These are phyloP conservation scores for Pichia sp. DNA, from an alignment of 1,139 yeast genomes.

Conservation along the genomic window DNA sequence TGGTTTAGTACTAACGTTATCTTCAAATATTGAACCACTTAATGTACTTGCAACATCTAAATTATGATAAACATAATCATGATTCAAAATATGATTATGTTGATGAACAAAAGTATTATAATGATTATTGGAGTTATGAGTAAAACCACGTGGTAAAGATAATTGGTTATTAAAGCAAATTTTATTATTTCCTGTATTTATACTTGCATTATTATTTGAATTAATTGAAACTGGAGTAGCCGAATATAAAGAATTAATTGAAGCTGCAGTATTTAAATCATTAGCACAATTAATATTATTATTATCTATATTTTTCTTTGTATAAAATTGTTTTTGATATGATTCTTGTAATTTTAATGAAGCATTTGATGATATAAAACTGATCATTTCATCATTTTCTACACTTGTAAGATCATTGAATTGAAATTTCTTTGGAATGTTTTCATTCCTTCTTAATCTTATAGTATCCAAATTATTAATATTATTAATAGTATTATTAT, in stretches of 20 bases:
- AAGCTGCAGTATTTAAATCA: conserved; percentile 2
- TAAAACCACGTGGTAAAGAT: too few species aligned
- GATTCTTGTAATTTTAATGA: conserved; percentile 7
- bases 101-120: background rate
- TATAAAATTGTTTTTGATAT: conserved; percentile 9
- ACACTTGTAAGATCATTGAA: conserved; percentile 5
- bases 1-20: conserved; percentile 13
- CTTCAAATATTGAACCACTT: conserved; percentile 11
- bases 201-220: background rate
- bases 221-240: conserved; percentile 1
- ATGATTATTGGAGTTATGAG: background rate
- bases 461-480: background rate
- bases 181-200: background rate
- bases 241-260: conserved; percentile 10
- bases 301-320: background rate
- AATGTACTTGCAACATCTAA: conserved; percentile 8
- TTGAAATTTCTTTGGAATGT: background rate
- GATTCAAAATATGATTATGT: background rate
- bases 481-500: background rate
- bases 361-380: conserved; percentile 8
- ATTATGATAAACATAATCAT: background rate
- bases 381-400: conserved; percentile 10
- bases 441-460: background rate
- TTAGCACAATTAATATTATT: background rate
- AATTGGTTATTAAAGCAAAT: background rate